Percentiles rank a stretch among this genome's conserved stretches.
Evolutionary conservation across 345 rosid species (phyloP).

Genomic region (Laguncularia racemosa): DNA sequence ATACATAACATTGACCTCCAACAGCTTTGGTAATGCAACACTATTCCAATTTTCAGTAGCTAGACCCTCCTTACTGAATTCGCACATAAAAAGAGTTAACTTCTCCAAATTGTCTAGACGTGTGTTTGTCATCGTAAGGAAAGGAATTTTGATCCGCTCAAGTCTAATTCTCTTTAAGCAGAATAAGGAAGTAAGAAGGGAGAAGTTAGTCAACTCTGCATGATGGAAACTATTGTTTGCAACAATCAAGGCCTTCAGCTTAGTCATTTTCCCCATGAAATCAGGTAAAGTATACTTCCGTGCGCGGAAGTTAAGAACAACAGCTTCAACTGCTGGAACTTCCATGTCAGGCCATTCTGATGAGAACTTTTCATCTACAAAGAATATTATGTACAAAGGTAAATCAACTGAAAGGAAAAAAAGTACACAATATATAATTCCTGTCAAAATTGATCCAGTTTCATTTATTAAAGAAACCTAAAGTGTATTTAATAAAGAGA

Average conservation of each 20-base stretch:
- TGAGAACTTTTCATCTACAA: slow-evolving; percentile 47
- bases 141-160: slow-evolving; percentile 28
- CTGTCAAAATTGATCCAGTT: background rate
- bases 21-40: slow-evolving; percentile 27
- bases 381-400: background rate
- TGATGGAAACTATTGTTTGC: slow-evolving; percentile 25
- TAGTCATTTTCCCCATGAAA: slow-evolving; percentile 37
- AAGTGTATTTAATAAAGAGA: background rate
- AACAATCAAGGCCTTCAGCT: slow-evolving; percentile 39
- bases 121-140: slow-evolving; percentile 1
- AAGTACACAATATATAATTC: no score
- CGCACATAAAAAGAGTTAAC: slow-evolving; percentile 39
- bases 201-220: slow-evolving; percentile 28
- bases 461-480: no score
- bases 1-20: slow-evolving; percentile 43
- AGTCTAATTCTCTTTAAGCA: slow-evolving; percentile 49
- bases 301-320: slow-evolving; percentile 34
- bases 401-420: background rate
- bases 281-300: slow-evolving; percentile 32
- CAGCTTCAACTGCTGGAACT: slow-evolving; percentile 33
- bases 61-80: slow-evolving; percentile 19
- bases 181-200: slow-evolving; percentile 20
- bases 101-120: slow-evolving; percentile 26
- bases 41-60: slow-evolving; percentile 2
- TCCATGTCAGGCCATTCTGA: slow-evolving; percentile 28